Percentiles rank a stretch among this genome's conserved stretches.
phyloP scores from a whole-genome alignment of 192 early-diverging fungal genomes.

The Umbelopsis sp. region DNA sequence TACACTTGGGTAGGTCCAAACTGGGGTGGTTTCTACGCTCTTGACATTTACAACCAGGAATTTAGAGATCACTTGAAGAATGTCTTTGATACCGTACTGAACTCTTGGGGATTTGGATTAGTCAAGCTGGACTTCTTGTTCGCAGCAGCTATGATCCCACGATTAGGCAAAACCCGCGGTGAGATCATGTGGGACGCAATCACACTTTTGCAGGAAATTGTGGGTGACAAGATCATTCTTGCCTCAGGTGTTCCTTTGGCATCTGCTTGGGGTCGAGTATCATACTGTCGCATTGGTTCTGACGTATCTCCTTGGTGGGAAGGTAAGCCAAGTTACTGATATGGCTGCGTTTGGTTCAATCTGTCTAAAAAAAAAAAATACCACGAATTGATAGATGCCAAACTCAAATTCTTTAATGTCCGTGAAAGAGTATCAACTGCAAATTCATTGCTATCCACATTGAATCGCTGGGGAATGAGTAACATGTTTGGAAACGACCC shows the following conservation, averaged over 20 bases:
- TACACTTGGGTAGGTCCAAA: slow-evolving; percentile 24
- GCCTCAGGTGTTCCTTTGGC: slow-evolving; percentile 48
- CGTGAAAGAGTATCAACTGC: slow-evolving; percentile 48
- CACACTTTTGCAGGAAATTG: slow-evolving; percentile 38
- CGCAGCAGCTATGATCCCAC: slow-evolving; percentile 45
- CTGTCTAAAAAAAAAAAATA: too few species aligned
- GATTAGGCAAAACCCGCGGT: slow-evolving; percentile 45
- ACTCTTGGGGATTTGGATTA: slow-evolving; percentile 47
- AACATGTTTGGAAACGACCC: slow-evolving; percentile 52
- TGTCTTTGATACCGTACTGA: slow-evolving; percentile 41
- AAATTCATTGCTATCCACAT: slow-evolving; percentile 48
- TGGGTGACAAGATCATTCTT: slow-evolving; percentile 39
- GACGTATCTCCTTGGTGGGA: slow-evolving; percentile 53
- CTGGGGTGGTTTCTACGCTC: slow-evolving; percentile 41
- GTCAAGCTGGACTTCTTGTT: slow-evolving; percentile 55
- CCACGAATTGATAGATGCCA: slow-evolving; percentile 20
- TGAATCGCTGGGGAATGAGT: slow-evolving; percentile 47
- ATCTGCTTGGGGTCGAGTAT: slow-evolving; percentile 40
- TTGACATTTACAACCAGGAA: slow-evolving; percentile 49
- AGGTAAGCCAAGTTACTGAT: neutral
- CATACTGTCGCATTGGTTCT: slow-evolving; percentile 52
- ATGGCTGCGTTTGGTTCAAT: too few species aligned
- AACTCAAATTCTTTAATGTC: slow-evolving; percentile 46
- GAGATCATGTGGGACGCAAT: slow-evolving; percentile 56
- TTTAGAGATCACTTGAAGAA: slow-evolving; percentile 41